Base-by-base conservation (phyloP, 2,329 filamentous ascomycete species). In the Cladosporium sp. region DNA sequence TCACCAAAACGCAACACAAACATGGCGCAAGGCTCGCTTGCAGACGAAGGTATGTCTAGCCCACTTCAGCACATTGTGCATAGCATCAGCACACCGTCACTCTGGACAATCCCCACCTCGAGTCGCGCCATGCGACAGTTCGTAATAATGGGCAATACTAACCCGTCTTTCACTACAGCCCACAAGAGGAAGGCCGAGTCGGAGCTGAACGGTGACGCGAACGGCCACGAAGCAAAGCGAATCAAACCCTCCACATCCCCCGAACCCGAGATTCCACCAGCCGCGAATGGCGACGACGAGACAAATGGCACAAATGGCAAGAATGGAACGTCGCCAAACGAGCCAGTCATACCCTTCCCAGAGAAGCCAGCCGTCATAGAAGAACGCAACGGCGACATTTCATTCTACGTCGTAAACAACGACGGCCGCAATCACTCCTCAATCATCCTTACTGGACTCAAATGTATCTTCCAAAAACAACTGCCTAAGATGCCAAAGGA, bases 401-500 rank as follows among this genome's bases (percentile, higher is more conserved):
- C 98, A 78, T 98, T 98, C 78, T 90, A 93, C 58, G 95, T 98
- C 7, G 95, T 99, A 74, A 98, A 98, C 84, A 99, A 99, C 76
- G 95, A 99, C 76, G 91, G 91, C 73, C 85, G 89, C 44, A 87
- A 90, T 70, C 92, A 97, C 74, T 96, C 92, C 75, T 89, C 93
- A 71, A 96, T 98, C 75, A 96, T 99, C 72, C 84, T 99, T 67
- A 97, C 94, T 0, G 95, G 95, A 15, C 84, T 99, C 65, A 99
- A 98, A 78, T 97, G 93, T 76, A 96, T 99, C 70, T 98, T 99
- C 74, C 95, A 99, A 78, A 98, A 98, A 74, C 95, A 99, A 76
- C 84, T 99, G 6, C 95, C 95, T 0, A 98, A 98, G 80, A 99
- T 99, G 95, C 95, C 95, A 15, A 97, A 98, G 79, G 95, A 98